These are phyloP conservation scores for Salvia splendens DNA, from an alignment of 257 asterid genomes.

Conservation along the genomic window DNA sequence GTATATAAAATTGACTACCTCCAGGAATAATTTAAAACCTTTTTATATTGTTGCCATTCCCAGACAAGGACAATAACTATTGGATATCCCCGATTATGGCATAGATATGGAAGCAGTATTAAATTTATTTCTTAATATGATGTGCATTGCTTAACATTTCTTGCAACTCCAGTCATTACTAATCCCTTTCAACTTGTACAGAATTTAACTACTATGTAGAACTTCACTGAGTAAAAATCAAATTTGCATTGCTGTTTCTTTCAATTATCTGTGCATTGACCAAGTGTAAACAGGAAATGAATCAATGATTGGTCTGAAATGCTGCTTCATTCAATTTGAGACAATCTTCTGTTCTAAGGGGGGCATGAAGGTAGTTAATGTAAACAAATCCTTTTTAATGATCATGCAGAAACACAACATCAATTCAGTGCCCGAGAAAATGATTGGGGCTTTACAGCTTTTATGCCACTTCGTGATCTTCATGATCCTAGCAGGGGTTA, in stretches of 20 bases:
- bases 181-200: constrained; percentile 14
- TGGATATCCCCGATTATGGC: constrained; percentile 15
- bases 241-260: constrained; percentile 4
- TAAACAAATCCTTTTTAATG: constrained; percentile 15
- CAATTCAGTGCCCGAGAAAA: constrained; percentile 53
- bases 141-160: constrained; percentile 25
- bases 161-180: constrained; percentile 21
- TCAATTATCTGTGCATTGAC: too few relatives aligned
- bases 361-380: constrained; percentile 5
- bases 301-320: background rate
- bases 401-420: constrained; percentile 48
- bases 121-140: constrained; percentile 8
- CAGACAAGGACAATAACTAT: constrained; percentile 2
- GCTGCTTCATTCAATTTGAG: constrained; percentile 18
- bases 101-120: constrained; percentile 17
- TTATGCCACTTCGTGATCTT: constrained; percentile 49
- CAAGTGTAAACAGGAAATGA: constrained; percentile 5
- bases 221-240: background rate
- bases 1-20: constrained; percentile 4
- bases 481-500: constrained; percentile 48
- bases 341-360: constrained; percentile 5
- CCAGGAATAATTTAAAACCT: constrained; percentile 8
- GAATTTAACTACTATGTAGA: background rate
- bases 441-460: constrained; percentile 58
- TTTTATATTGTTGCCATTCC: background rate